Evolutionary conservation across 2,329 filamentous ascomycete species (phyloP).

Genomic region (Ceratocystis lukuohia): DNA sequence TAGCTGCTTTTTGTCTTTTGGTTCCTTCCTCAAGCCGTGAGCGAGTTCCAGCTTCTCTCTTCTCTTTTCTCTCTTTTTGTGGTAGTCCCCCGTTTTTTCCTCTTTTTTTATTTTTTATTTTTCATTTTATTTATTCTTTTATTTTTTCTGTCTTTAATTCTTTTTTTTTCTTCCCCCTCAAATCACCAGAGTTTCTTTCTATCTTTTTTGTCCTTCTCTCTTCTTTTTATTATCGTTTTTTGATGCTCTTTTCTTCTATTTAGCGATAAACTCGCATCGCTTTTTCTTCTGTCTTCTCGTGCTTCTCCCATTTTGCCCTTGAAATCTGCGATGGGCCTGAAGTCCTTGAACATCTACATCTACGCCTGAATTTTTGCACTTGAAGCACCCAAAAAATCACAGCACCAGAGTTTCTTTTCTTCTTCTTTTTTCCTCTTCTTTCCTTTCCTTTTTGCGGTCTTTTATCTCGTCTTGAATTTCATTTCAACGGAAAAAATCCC

Average conservation of each 20-base stretch:
- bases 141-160: not conserved
- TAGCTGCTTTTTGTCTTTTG: not conserved
- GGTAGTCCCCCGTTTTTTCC: not conserved
- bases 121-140: slow-evolving; percentile 3
- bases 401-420: not conserved
- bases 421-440: not conserved
- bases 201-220: not conserved
- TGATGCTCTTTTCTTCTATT: not conserved
- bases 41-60: not conserved
- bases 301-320: not conserved
- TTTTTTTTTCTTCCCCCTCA: slow-evolving; percentile 3
- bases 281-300: not conserved
- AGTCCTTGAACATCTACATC: not conserved
- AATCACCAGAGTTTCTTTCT: slow-evolving; percentile 4
- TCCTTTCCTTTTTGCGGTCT: not conserved
- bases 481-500: not conserved
- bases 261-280: not conserved
- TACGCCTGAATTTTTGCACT: not conserved
- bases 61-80: not conserved
- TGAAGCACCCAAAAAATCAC: not conserved
- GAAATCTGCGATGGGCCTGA: not conserved
- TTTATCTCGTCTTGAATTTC: not conserved
- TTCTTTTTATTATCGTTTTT: slow-evolving; percentile 3
- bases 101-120: slow-evolving; percentile 2
- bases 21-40: not conserved